Percentiles rank a stretch among this genome's conserved stretches.
phyloP scores from a whole-genome alignment of 345 rosid species.

The Populus davidiana region DNA sequence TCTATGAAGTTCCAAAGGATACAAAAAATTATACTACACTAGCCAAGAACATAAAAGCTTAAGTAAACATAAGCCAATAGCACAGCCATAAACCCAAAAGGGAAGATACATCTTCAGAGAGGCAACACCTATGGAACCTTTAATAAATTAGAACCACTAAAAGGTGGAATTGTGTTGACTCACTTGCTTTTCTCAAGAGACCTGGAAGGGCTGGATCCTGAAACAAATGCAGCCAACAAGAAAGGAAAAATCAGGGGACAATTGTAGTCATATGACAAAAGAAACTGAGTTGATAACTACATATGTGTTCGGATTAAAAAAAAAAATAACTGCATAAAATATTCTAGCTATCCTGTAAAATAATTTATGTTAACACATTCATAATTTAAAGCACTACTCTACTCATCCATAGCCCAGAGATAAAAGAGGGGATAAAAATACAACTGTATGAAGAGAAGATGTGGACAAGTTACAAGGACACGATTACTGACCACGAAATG shows the following conservation, averaged over 20 bases:
- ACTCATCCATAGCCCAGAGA: neutral
- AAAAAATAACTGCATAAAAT: neutral
- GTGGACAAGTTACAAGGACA: neutral
- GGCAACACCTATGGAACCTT: neutral
- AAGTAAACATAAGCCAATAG: neutral
- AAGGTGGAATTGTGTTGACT: slow-evolving; percentile 5
- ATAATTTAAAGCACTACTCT: neutral
- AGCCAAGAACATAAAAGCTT: neutral
- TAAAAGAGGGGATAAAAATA: neutral
- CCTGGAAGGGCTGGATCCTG: slow-evolving; percentile 67
- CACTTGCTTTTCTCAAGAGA: slow-evolving; percentile 60
- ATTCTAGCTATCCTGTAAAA: neutral
- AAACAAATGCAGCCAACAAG: slow-evolving; percentile 12
- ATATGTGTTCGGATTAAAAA: neutral
- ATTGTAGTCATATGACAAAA: neutral
- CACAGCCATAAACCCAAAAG: neutral
- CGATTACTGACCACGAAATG: slow-evolving; percentile 52
- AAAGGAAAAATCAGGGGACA: neutral
- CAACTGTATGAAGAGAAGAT: neutral
- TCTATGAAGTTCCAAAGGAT: neutral
- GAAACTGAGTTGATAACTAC: neutral
- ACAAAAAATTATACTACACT: neutral
- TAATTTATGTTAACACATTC: neutral
- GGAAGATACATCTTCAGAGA: neutral
- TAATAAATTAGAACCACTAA: neutral